phyloP scores from a whole-genome alignment of 2,329 filamentous ascomycete species.

The Neopestalotiopsis sp. region DNA sequence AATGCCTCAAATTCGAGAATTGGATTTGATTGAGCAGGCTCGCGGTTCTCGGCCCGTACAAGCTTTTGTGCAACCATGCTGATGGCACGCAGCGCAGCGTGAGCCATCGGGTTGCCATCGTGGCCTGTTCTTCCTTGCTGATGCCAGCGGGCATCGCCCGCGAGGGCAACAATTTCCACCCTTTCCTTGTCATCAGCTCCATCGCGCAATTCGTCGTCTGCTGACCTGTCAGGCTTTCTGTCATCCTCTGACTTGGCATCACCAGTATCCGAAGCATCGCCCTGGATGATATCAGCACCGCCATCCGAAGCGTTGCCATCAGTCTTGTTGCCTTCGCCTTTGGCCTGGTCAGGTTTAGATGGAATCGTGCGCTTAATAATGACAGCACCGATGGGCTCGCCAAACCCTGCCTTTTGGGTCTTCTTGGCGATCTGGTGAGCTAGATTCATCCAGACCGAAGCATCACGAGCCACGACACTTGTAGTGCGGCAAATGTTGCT shows the following conservation, averaged over 20 bases:
- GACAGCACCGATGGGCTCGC: slow-evolving; percentile 76
- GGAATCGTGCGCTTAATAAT: slow-evolving; percentile 66
- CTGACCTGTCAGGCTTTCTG: slow-evolving; percentile 17
- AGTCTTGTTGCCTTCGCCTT: slow-evolving; percentile 17
- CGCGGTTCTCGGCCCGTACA: slow-evolving; percentile 58
- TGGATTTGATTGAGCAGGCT: slow-evolving; percentile 39
- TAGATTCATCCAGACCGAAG: slow-evolving; percentile 70
- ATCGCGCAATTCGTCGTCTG: slow-evolving; percentile 18
- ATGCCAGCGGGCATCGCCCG: slow-evolving; percentile 77
- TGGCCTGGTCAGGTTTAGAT: slow-evolving; percentile 26
- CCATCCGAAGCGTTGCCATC: slow-evolving; percentile 17
- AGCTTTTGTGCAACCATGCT: slow-evolving; percentile 79
- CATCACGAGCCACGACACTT: slow-evolving; percentile 69
- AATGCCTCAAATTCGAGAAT: slow-evolving; percentile 67
- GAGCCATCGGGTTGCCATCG: slow-evolving; percentile 77
- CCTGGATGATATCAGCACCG: slow-evolving; percentile 14
- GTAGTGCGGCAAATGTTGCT: slow-evolving; percentile 74
- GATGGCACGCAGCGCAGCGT: slow-evolving; percentile 79
- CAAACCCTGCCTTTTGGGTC: slow-evolving; percentile 62
- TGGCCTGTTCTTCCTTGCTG: slow-evolving; percentile 52
- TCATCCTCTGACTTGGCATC: slow-evolving; percentile 17
- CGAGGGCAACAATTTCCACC: slow-evolving; percentile 70
- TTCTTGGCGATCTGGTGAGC: slow-evolving; percentile 69
- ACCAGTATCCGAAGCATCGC: slow-evolving; percentile 8
- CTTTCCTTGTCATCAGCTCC: slow-evolving; percentile 34